Conservation (phyloP, 441 rosid species). For the Jatropha multifida region DNA sequence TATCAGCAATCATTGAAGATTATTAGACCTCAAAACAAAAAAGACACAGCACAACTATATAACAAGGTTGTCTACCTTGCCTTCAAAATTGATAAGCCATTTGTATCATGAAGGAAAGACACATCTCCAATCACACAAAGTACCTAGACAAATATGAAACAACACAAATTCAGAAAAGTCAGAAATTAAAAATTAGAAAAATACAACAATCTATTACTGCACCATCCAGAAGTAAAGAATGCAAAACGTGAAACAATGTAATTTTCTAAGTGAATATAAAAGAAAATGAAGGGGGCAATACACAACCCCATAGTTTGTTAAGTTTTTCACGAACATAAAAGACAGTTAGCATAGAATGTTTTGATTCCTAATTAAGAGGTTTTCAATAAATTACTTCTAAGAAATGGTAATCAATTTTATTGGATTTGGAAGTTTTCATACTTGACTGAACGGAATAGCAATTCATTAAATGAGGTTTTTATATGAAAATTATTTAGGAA, state of each 20-base stretch:
- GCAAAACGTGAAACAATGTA: background rate
- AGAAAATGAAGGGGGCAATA: background rate
- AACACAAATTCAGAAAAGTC: background rate
- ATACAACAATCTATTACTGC: background rate
- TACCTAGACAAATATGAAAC: constrained; percentile 47
- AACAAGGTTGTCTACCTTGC: constrained; percentile 50
- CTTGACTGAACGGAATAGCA: too few species aligned
- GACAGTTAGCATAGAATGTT: too few species aligned
- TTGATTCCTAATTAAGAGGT: background rate
- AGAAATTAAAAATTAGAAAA: background rate
- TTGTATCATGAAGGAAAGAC: constrained; percentile 98
- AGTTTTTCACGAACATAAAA: background rate
- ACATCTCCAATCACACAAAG: constrained; percentile 84
- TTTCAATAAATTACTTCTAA: background rate
- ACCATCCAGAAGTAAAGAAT: background rate
- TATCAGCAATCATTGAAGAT: background rate
- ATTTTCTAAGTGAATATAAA: background rate
- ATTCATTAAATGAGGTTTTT: background rate
- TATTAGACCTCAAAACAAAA: background rate
- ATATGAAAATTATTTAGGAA: background rate
- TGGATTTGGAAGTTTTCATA: background rate
- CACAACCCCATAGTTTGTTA: background rate
- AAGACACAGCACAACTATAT: background rate
- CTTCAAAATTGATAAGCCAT: constrained; percentile 81
- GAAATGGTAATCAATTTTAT: background rate